Evolutionary conservation across 2,329 filamentous ascomycete species (phyloP).

Genomic region (Biscogniauxia marginata): DNA sequence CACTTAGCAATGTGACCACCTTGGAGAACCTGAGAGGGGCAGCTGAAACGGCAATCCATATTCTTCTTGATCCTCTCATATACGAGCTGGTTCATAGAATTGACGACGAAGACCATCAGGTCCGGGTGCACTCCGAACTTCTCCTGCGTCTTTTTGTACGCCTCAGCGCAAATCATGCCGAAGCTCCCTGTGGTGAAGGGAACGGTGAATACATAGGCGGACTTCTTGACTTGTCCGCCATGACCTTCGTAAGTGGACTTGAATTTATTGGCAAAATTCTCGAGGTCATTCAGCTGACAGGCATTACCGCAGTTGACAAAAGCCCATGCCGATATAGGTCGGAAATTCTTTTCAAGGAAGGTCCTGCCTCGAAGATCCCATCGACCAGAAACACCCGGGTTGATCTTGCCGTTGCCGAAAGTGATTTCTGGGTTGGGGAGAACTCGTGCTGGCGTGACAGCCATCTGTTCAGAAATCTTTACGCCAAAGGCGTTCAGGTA

Average conservation of each 20-base stretch:
- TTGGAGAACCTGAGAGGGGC: slow-evolving; percentile 81
- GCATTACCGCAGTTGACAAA: slow-evolving; percentile 64
- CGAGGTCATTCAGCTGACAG: slow-evolving; percentile 52
- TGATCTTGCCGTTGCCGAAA: slow-evolving; percentile 58
- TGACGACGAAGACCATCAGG: slow-evolving; percentile 77
- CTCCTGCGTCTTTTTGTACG: slow-evolving; percentile 56
- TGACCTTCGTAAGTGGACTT: slow-evolving; percentile 46
- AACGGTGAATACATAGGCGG: slow-evolving; percentile 37
- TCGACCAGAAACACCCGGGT: slow-evolving; percentile 67
- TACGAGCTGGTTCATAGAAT: slow-evolving; percentile 64
- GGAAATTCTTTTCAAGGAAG: slow-evolving; percentile 65
- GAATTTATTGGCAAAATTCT: slow-evolving; percentile 54
- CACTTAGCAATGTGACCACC: slow-evolving; percentile 65
- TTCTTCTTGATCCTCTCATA: slow-evolving; percentile 90
- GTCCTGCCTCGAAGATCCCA: slow-evolving; percentile 86
- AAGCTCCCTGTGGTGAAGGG: slow-evolving; percentile 41
- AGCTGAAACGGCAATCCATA: slow-evolving; percentile 80
- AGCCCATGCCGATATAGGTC: slow-evolving; percentile 70
- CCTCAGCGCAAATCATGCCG: slow-evolving; percentile 52
- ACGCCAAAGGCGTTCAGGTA: slow-evolving; percentile 74
- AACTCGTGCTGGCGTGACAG: slow-evolving; percentile 67
- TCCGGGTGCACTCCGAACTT: slow-evolving; percentile 60
- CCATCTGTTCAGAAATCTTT: slow-evolving; percentile 62
- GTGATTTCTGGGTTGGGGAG: slow-evolving; percentile 69
- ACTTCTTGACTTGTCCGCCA: slow-evolving; percentile 42